phyloP scores from a whole-genome alignment of 495 filamentous ascomycete genomes.

The Elaphomyces granulatus region DNA sequence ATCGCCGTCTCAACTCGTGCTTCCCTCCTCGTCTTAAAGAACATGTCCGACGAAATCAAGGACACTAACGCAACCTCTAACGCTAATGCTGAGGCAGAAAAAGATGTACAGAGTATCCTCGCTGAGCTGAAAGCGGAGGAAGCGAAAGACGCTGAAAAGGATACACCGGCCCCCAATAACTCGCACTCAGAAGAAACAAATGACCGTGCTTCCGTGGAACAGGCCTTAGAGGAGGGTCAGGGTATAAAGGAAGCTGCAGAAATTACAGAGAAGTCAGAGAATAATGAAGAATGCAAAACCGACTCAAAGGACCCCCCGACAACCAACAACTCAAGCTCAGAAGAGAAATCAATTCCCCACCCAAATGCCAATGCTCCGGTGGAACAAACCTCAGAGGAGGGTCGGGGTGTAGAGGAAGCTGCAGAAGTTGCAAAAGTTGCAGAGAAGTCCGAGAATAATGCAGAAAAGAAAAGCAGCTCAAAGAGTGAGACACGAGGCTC shows the following conservation, averaged over 20 bases:
- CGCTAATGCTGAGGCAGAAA: constrained; percentile 27
- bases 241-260: constrained; percentile 22
- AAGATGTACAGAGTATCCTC: constrained; percentile 35
- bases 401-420: constrained; percentile 31
- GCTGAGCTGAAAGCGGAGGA: constrained; percentile 32
- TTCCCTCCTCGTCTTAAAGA: not conserved
- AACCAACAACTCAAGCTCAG: no score
- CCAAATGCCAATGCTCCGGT: not conserved
- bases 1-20: not conserved
- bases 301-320: not conserved
- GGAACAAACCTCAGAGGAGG: constrained; percentile 19
- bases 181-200: constrained; percentile 3
- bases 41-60: constrained; percentile 33
- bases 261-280: constrained; percentile 16
- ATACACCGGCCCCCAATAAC: not conserved
- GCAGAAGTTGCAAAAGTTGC: constrained; percentile 32
- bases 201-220: constrained; percentile 1
- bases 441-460: constrained; percentile 25
- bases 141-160: constrained; percentile 1
- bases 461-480: constrained; percentile 18
- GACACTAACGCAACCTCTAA: constrained; percentile 8
- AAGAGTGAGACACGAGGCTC: constrained; percentile 13
- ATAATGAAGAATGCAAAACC: constrained; percentile 1
- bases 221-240: constrained; percentile 26
- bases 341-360: constrained; percentile 1